phyloP scores from a whole-genome alignment of 148 eudicot genomes.

The Silene conica region DNA sequence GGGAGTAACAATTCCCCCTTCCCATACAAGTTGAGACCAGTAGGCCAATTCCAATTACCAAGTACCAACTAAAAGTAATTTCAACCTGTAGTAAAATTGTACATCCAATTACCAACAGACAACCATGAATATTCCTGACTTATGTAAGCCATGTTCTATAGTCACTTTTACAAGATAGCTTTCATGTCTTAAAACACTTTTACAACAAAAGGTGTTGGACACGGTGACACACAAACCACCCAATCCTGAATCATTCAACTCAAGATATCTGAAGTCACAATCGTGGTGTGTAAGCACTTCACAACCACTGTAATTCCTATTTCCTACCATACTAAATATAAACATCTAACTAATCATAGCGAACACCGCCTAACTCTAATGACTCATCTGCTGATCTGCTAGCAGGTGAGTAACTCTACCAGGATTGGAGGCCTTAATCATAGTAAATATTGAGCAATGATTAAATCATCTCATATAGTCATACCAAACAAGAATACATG shows the following conservation, averaged over 20 bases:
- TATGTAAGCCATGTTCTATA: too few relatives aligned
- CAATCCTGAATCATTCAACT: background rate
- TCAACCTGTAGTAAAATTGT: too few relatives aligned
- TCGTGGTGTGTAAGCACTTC: background rate
- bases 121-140: too few relatives aligned
- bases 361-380: background rate
- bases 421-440: background rate
- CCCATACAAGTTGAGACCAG: too few relatives aligned
- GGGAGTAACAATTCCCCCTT: too few relatives aligned
- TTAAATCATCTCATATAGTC: background rate
- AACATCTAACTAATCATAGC: background rate
- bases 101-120: too few relatives aligned
- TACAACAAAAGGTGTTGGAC: background rate
- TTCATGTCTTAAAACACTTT: too few relatives aligned
- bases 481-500: too few relatives aligned
- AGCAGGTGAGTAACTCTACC: background rate
- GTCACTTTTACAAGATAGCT: too few relatives aligned
- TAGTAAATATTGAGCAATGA: background rate
- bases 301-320: background rate
- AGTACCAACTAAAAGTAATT: too few relatives aligned
- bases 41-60: too few relatives aligned
- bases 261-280: background rate
- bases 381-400: background rate
- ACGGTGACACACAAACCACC: background rate
- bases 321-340: background rate